Evolutionary conservation across 345 rosid genomes (phyloP), one percentile per base, ranked within the genome.

Genomic region (Carallia brachiata): DNA sequence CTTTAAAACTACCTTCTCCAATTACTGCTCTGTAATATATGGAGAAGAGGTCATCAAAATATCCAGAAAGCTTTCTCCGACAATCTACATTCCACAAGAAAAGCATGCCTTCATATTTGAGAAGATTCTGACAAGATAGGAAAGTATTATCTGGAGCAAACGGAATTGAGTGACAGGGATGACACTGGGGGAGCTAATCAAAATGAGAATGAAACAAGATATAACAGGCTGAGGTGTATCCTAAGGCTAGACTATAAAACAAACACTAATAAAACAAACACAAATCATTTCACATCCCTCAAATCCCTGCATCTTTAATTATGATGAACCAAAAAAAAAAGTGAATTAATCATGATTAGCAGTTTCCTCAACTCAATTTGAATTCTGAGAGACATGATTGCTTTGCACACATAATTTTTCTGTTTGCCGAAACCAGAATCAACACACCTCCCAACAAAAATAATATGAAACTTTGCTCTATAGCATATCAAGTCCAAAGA

Each of bases 1-100:
- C 91, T 85, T 91, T 96, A 71, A 86, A 86, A 72, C 87, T 83
- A 77, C 88, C 93, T 80, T 87, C 89, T 55, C 91, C 97, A 68
- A 81, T 88, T 48, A 90, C 84, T 73, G 98, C 94, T 77, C 83
- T 82, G 66, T 80, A 86, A 75, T 96, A 96, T 81, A 96, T 84
- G 36, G 81, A 79, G 72, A 89, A 92, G 66, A 96, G 90, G 68
- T 87, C 91, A 37, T 90, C 90, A 75, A 90, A 83, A 82, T 87
- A 87, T 67, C 87, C 91, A 75, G 89, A 88, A 47, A 96, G 91
- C 83, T 90, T 89, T 73, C 85, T 90, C 36, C 96, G 89, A 67
- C 99, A 96, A 87, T 92, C 99, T 92, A 80, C 70, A 84, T 40
- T 65, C 27, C 48, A 70, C 36, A 65, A 54, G 27, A 54, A 19